Conservation (phyloP, 2,329 filamentous ascomycete genomes). For the Fusarium sp. region DNA sequence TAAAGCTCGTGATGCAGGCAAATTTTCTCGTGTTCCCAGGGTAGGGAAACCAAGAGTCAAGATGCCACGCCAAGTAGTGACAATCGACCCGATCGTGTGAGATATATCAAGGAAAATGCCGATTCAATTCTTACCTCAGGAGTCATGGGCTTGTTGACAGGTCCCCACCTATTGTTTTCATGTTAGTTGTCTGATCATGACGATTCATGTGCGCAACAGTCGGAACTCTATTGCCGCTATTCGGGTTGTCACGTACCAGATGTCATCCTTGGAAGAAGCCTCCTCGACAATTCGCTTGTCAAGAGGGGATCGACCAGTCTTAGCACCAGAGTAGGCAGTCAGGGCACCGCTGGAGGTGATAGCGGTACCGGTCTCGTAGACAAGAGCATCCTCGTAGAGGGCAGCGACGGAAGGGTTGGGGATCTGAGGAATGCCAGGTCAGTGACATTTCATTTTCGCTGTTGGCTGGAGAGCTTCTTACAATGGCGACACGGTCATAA, state of each 20-base stretch:
- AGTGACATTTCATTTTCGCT: slow-evolving; percentile 1
- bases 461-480: slow-evolving; percentile 60
- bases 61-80: slow-evolving; percentile 13
- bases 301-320: slow-evolving; percentile 95
- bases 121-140: slow-evolving; percentile 75
- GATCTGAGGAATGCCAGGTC: slow-evolving; percentile 58
- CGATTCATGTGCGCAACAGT: slow-evolving; percentile 19
- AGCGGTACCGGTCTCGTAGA: slow-evolving; percentile 95
- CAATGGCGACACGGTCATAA: slow-evolving; percentile 98
- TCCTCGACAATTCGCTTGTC: slow-evolving; percentile 99
- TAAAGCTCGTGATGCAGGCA: slow-evolving; percentile 36
- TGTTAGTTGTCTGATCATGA: slow-evolving; percentile 47
- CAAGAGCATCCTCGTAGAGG: slow-evolving; percentile 98
- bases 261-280: slow-evolving; percentile 84
- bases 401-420: slow-evolving; percentile 95
- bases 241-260: slow-evolving; percentile 71
- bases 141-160: slow-evolving; percentile 99
- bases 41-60: slow-evolving; percentile 10
- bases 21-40: slow-evolving; percentile 16
- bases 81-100: slow-evolving; percentile 12
- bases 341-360: slow-evolving; percentile 96
- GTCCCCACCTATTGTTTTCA: slow-evolving; percentile 76
- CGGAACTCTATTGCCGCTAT: slow-evolving; percentile 28
- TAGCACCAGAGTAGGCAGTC: slow-evolving; percentile 97
- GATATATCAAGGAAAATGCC: slow-evolving; percentile 17